Evolutionary conservation across 805 yeast species (phyloP), one percentile per base, ranked within the genome.

Genomic region (Cyberlindnera petersonii): DNA sequence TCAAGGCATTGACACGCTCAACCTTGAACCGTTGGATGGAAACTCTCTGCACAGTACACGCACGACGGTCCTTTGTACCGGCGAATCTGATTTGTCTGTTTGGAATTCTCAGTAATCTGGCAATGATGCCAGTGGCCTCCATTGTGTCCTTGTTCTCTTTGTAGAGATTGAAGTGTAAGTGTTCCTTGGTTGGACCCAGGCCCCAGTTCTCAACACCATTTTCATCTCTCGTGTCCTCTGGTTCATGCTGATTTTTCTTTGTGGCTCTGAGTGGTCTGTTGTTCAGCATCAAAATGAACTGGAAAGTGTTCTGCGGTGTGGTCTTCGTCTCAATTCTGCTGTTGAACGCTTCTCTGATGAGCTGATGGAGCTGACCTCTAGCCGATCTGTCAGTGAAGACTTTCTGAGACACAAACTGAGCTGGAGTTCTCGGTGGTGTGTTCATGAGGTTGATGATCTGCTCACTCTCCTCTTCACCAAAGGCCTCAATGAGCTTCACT

Each of bases 51-150:
- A 87, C 87, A 5, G 99, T 93, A 18, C 86, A 89, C 34, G 94
- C 99, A 59, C 99, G 77, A 52, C 98, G 75, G 60, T 93, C 99
- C 55, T 93, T 93, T 3, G 98, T 94, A 17, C 99, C 99, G 0
- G 97, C 95, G 60, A 80, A 87, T 37, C 86, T 72, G 24, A 93
- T 71, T 28, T 68, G 58, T 47, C 80, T 82, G 5, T 82, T 68
- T n/a, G 89, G 91, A 16, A 84, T 64, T 46, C 87, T 75, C 47
- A 93, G 66, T 44, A 86, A 74, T 56, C 82, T 82, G 34, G 89
- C 68, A 34, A 93, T 65, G 20, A 83, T 63, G 15, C 79, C 73
- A 1, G 93, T 93, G 11, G 86, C 93, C 64, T 93, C 97, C 96
- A 93, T 86, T 1, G 99, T 89, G 51, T 93, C 99, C 58, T 89